phyloP scores from a whole-genome alignment of 2,329 filamentous ascomycete species.

The Cercospora canescens region DNA sequence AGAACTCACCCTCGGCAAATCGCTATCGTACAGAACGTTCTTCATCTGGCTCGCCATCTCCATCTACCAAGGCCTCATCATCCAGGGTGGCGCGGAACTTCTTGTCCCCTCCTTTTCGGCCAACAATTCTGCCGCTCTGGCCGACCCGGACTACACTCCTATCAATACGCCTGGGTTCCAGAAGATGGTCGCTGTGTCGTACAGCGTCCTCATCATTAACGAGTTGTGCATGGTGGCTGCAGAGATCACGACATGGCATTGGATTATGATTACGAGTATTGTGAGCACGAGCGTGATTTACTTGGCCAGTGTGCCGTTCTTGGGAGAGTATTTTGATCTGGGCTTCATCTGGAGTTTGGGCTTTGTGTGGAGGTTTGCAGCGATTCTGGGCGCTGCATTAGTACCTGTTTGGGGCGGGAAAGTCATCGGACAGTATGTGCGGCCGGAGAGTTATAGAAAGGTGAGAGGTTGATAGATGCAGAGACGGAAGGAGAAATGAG shows the following conservation, averaged over 20 bases:
- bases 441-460: constrained; percentile 92
- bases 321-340: constrained; percentile 88
- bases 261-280: constrained; percentile 82
- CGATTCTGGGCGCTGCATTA: constrained; percentile 76
- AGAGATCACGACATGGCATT: constrained; percentile 96
- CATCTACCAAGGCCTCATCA: constrained; percentile 92
- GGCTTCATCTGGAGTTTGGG: constrained; percentile 73
- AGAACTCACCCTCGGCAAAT: constrained; percentile 86
- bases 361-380: constrained; percentile 84
- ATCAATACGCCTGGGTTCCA: constrained; percentile 34
- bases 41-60: constrained; percentile 96
- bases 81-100: constrained; percentile 90
- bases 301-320: constrained; percentile 77
- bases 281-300: constrained; percentile 82
- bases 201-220: constrained; percentile 88
- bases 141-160: constrained; percentile 18
- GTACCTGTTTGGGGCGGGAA: constrained; percentile 88
- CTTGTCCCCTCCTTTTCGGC: constrained; percentile 69
- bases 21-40: constrained; percentile 88
- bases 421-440: constrained; percentile 78
- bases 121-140: constrained; percentile 16
- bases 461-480: constrained; percentile 51
- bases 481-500: background rate
- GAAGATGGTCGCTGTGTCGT: constrained; percentile 83
- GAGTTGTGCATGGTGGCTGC: constrained; percentile 97